phyloP scores from a whole-genome alignment of 371 early-diverging fungal genomes.

The Chytridium lagenaria region DNA sequence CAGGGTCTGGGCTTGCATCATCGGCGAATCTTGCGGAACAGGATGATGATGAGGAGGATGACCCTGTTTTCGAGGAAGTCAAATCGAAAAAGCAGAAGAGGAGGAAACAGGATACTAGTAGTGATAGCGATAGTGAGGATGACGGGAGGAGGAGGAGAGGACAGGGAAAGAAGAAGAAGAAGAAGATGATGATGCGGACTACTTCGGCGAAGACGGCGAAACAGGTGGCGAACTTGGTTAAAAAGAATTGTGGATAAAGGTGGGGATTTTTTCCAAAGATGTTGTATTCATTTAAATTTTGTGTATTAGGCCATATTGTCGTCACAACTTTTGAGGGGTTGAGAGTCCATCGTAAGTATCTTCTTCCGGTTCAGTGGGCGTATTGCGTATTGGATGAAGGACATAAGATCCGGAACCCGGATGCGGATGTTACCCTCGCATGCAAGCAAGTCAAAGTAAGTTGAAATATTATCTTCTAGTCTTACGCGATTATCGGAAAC shows the following conservation, averaged over 20 bases:
- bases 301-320: constrained; percentile 74
- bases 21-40: constrained; percentile 1
- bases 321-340: constrained; percentile 89
- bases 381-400: constrained; percentile 98
- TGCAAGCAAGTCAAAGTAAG: constrained; percentile 79
- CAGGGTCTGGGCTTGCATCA: constrained; percentile 72
- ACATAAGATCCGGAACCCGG: constrained; percentile 96
- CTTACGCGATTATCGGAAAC: background rate
- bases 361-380: constrained; percentile 82
- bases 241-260: constrained; percentile 33
- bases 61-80: constrained; percentile 15
- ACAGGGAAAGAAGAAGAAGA: constrained; percentile 36
- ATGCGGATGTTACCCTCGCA: constrained; percentile 83
- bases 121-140: too few relatives aligned
- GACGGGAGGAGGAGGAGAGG: constrained; percentile 19
- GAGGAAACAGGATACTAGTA: constrained; percentile 35
- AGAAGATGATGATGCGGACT: constrained; percentile 21
- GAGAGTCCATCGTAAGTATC: constrained; percentile 67
- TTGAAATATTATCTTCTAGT: background rate
- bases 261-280: constrained; percentile 9
- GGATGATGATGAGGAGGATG: constrained; percentile 23
- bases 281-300: constrained; percentile 15
- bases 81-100: constrained; percentile 40
- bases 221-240: constrained; percentile 47
- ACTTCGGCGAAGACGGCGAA: constrained; percentile 51